Evolutionary conservation across 225 moss, liverwort and hornwort species (phyloP).

Genomic region (Bryoerythrophyllum caledonicum): DNA sequence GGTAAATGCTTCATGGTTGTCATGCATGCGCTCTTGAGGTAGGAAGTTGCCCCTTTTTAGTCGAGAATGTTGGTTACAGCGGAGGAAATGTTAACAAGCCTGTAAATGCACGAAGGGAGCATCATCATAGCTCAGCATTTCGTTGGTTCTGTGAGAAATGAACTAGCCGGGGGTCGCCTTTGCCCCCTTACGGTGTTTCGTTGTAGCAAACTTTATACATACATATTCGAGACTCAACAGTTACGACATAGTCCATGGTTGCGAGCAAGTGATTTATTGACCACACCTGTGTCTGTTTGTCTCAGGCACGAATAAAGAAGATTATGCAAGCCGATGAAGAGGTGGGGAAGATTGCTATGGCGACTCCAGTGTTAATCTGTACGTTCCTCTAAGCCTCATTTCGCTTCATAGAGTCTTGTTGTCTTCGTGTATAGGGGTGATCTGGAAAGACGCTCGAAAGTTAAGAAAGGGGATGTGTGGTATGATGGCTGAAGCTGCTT

Average conservation of each 20-base stretch:
- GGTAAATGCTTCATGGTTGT: background rate
- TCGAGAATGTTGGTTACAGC: background rate
- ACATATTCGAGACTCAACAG: background rate
- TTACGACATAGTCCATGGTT: too few species aligned
- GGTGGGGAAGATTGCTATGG: slow-evolving; percentile 99
- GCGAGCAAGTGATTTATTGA: too few species aligned
- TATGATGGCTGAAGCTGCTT: slow-evolving; percentile 24
- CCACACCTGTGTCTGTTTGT: slow-evolving; percentile 3
- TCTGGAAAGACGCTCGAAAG: slow-evolving; percentile 4
- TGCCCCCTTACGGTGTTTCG: background rate
- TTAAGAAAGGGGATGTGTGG: background rate
- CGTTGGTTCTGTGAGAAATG: background rate
- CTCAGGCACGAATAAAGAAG: slow-evolving; percentile 98
- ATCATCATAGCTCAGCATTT: background rate
- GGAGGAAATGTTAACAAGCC: background rate
- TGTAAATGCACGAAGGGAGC: background rate
- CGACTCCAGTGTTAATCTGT: slow-evolving; percentile 98
- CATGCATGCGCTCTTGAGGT: slow-evolving; percentile 2
- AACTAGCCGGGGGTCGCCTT: background rate
- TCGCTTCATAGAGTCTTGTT: slow-evolving; percentile 13
- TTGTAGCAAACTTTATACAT: background rate
- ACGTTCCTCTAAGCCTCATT: slow-evolving; percentile 37
- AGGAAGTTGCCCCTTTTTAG: background rate
- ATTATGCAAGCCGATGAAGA: slow-evolving; percentile 99
- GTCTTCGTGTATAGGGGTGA: slow-evolving; percentile 3